Evolutionary conservation across 1,284 basidiomycete genomes (phyloP).

Genomic region (Rhodotorula sp.): DNA sequence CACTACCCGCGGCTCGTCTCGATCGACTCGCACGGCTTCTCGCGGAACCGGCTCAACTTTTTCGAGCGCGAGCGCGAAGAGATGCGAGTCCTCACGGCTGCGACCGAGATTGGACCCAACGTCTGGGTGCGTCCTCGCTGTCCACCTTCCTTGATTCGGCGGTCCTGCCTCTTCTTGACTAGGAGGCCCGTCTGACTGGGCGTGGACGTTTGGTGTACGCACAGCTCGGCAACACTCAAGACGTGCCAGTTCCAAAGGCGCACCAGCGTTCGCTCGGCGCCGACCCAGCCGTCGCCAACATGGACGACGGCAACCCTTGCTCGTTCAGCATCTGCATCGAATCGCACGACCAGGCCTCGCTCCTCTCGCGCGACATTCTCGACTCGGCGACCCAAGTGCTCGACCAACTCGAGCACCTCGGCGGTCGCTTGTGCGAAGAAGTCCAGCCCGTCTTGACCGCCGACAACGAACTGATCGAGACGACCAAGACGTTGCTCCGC

Average conservation of each 20-base stretch:
- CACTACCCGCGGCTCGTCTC: slow-evolving; percentile 56
- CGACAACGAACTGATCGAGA: slow-evolving; percentile 20
- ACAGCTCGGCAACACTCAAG: slow-evolving; percentile 70
- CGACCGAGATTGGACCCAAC: slow-evolving; percentile 69
- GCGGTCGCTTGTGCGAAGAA: slow-evolving; percentile 44
- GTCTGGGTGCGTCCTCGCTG: slow-evolving; percentile 54
- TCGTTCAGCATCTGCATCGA: slow-evolving; percentile 82
- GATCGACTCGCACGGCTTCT: slow-evolving; percentile 54
- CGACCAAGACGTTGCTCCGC: slow-evolving; percentile 24
- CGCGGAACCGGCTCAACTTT: slow-evolving; percentile 54
- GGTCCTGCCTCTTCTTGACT: no score
- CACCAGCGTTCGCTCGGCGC: slow-evolving; percentile 52
- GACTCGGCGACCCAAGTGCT: slow-evolving; percentile 20
- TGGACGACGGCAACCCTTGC: slow-evolving; percentile 59
- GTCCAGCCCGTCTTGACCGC: slow-evolving; percentile 19
- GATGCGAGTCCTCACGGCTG: slow-evolving; percentile 81
- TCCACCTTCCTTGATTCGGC: no score
- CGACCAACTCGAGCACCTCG: slow-evolving; percentile 43
- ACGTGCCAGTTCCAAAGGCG: slow-evolving; percentile 61
- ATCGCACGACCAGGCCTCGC: slow-evolving; percentile 72
- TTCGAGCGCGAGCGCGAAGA: slow-evolving; percentile 72
- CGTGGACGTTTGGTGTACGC: no score
- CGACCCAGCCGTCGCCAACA: slow-evolving; percentile 51
- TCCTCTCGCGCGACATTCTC: slow-evolving; percentile 61
- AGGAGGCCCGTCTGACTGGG: no score